Conservation (phyloP, 73 alveolate genomes). For the Uronychia setigera region DNA sequence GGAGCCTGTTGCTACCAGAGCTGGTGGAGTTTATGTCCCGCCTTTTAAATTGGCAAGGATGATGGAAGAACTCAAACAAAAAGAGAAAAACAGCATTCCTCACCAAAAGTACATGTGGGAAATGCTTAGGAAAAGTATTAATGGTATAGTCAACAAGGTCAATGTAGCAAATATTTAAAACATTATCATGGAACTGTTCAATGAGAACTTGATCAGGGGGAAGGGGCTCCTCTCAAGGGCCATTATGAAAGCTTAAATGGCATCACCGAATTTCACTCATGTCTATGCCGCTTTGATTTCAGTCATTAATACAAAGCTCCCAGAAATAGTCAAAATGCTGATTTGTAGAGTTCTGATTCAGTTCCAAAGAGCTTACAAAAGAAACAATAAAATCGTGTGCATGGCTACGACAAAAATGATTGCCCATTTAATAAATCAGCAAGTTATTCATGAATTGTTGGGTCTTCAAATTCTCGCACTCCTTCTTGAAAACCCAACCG, state of each 20-base stretch:
- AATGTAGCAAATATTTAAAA: constrained; percentile 90
- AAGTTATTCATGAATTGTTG: constrained; percentile 93
- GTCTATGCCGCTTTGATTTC: constrained; percentile 98
- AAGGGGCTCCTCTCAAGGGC: constrained; percentile 96
- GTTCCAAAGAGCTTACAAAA: constrained; percentile 96
- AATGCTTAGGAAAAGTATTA: constrained; percentile 94
- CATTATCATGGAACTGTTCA: constrained; percentile 95
- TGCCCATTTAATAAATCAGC: constrained; percentile 99
- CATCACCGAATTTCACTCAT: constrained; percentile 94
- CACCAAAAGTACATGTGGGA: constrained; percentile 99
- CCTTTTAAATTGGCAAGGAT: constrained; percentile 91
- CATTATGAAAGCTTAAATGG: constrained; percentile 93
- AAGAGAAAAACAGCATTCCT: constrained; percentile 92
- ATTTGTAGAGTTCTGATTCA: constrained; percentile 92
- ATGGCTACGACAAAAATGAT: constrained; percentile 94
- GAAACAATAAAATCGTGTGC: constrained; percentile 95
- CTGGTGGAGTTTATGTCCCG: constrained; percentile 97
- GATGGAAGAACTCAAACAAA: constrained; percentile 88
- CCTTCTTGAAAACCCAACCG: constrained; percentile 94
- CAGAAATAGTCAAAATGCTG: constrained; percentile 94
- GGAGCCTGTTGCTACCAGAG: constrained; percentile 53
- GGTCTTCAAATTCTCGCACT: constrained; percentile 94
- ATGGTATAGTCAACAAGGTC: constrained; percentile 97
- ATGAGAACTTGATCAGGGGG: constrained; percentile 99
- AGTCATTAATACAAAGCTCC: constrained; percentile 98